These are phyloP conservation scores for Fraxinus velutina DNA, from an alignment of 305 asterid genomes.

Conservation along the genomic window DNA sequence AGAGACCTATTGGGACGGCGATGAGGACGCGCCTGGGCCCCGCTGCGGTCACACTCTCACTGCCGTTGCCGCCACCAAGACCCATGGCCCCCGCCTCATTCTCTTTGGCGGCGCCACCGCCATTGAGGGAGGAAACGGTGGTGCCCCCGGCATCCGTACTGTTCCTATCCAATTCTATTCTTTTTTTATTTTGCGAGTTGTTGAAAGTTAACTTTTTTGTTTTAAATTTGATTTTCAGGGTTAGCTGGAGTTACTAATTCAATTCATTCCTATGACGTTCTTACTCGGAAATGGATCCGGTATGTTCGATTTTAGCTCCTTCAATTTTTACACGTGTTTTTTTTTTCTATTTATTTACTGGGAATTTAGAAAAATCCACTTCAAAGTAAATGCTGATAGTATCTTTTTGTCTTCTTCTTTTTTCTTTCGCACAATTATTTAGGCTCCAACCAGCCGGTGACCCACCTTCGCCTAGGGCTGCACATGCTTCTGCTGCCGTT, in stretches of 20 bases:
- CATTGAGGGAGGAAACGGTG: conserved; percentile 79
- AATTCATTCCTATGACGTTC: conserved; percentile 81
- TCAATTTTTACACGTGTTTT: not conserved
- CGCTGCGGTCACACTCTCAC: conserved; percentile 50
- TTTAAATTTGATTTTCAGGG: conserved; percentile 44
- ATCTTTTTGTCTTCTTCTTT: not conserved
- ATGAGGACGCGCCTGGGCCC: conserved; percentile 54
- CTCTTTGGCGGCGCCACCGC: conserved; percentile 52
- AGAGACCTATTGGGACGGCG: conserved; percentile 45
- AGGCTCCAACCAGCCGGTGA: conserved; percentile 95
- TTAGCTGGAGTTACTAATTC: conserved; percentile 89
- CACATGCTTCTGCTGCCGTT: conserved; percentile 92
- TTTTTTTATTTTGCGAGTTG: not conserved
- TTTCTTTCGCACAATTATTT: conserved; percentile 16
- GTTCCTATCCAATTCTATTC: not conserved
- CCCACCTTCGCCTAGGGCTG: conserved; percentile 99
- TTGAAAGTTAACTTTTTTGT: not conserved
- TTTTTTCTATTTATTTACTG: not conserved
- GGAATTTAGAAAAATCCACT: too few relatives aligned
- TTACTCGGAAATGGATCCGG: conserved; percentile 94
- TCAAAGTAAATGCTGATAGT: conserved; percentile 18
- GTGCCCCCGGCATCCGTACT: conserved; percentile 50
- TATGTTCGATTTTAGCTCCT: conserved; percentile 11
- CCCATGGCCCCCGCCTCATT: conserved; percentile 45
- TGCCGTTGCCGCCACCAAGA: conserved; percentile 44